A percentile compares a stretch with the other conserved stretches of the same genome.
These are phyloP conservation scores for Leptographium lundbergii DNA, from an alignment of 2,329 filamentous ascomycete species.

Conservation along the genomic window DNA sequence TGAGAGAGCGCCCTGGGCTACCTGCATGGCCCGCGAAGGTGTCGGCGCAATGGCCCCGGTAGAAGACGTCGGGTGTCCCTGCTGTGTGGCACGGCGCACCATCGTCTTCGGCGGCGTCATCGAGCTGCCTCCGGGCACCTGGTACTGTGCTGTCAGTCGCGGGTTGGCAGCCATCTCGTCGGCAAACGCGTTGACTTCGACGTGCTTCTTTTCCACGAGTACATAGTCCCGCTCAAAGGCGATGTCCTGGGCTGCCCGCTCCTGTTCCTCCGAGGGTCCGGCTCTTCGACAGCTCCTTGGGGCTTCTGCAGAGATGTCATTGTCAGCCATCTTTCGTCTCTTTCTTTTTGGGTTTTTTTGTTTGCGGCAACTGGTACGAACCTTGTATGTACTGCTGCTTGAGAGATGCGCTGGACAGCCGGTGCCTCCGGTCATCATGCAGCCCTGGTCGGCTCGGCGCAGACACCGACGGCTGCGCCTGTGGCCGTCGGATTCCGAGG, in stretches of 20 bases:
- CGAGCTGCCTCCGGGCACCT: constrained; percentile 18
- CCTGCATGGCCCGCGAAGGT: constrained; percentile 60
- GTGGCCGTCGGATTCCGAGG: constrained; percentile 37
- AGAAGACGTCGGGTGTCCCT: constrained; percentile 55
- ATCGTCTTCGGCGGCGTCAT: constrained; percentile 46
- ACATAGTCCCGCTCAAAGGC: constrained; percentile 92
- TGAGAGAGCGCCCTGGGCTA: constrained; percentile 49
- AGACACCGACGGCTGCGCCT: constrained; percentile 33
- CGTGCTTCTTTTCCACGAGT: constrained; percentile 83
- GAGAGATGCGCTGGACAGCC: constrained; percentile 26
- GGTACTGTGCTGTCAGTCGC: constrained; percentile 38
- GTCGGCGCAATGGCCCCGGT: constrained; percentile 58
- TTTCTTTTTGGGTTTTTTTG: no score
- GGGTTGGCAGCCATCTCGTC: constrained; percentile 86
- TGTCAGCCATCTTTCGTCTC: neutral
- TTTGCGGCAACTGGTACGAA: neutral
- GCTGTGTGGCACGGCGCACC: constrained; percentile 64
- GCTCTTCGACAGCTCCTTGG: neutral
- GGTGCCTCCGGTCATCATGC: constrained; percentile 24
- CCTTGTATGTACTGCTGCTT: constrained; percentile 15
- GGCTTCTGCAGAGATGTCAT: neutral
- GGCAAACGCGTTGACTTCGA: constrained; percentile 94
- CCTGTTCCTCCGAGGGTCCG: constrained; percentile 35
- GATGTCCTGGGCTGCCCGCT: constrained; percentile 70
- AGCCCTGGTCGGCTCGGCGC: constrained; percentile 29